Conservation (phyloP, 1,284 basidiomycete species). For the Ceratobasidium sp. region DNA sequence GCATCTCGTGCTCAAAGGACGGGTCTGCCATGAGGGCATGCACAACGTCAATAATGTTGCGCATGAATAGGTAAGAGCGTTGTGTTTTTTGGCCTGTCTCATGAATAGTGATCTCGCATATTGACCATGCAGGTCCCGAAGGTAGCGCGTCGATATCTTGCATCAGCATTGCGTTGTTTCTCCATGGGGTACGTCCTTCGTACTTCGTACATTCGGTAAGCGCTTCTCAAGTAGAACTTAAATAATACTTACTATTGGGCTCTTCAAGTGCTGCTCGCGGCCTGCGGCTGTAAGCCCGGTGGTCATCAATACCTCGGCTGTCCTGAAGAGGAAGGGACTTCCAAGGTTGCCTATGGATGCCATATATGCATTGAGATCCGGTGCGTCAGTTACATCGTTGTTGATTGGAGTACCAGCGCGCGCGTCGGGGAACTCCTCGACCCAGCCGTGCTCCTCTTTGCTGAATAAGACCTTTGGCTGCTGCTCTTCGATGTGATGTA, state of each 20-base stretch:
- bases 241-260: neutral
- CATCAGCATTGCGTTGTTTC: neutral
- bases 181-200: neutral
- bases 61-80: neutral
- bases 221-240: neutral
- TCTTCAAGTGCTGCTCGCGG: neutral
- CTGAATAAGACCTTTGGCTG: no score
- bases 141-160: neutral
- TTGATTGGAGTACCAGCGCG: neutral
- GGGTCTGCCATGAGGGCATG: slow-evolving; percentile 47
- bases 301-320: neutral
- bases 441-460: no score
- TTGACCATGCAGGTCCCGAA: neutral
- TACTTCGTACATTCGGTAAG: neutral
- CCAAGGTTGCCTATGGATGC: neutral
- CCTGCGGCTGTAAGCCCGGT: neutral
- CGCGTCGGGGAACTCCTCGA: neutral
- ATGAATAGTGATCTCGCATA: neutral
- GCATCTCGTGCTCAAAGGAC: slow-evolving; percentile 2
- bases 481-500: no score
- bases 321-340: neutral
- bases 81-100: neutral
- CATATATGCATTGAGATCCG: slow-evolving; percentile 4
- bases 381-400: neutral
- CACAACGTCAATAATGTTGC: neutral